Evolutionary conservation across 352 stramenopile genomes (phyloP).

Genomic region (Plasmopara muralis): DNA sequence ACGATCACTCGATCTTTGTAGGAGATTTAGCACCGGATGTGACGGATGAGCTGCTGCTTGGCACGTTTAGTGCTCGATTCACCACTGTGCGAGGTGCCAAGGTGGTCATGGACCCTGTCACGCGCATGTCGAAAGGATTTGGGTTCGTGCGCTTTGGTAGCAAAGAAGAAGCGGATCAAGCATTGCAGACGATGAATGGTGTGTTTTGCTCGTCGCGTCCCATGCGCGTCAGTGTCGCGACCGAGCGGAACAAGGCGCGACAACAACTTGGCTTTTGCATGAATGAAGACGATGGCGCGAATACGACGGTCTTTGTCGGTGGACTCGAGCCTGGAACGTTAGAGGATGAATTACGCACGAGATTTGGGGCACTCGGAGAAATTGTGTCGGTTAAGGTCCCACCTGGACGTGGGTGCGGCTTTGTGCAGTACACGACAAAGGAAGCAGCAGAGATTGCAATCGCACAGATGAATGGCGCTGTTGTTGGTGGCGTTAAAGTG

Average conservation of each 20-base stretch:
- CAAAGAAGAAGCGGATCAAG: slow-evolving; percentile 84
- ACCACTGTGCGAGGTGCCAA: slow-evolving; percentile 81
- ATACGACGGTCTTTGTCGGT: slow-evolving; percentile 90
- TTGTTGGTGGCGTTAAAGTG: slow-evolving; percentile 75
- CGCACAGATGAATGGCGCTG: slow-evolving; percentile 81
- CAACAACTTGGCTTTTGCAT: slow-evolving; percentile 22
- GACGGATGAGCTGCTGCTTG: slow-evolving; percentile 82
- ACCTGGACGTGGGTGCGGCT: slow-evolving; percentile 85
- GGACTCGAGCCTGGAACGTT: slow-evolving; percentile 75
- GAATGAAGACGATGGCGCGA: slow-evolving; percentile 54
- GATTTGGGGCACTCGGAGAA: slow-evolving; percentile 75
- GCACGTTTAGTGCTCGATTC: slow-evolving; percentile 77
- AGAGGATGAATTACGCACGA: slow-evolving; percentile 77
- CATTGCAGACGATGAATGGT: slow-evolving; percentile 87
- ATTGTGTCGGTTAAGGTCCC: slow-evolving; percentile 38
- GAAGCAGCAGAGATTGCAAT: slow-evolving; percentile 84
- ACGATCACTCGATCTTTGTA: slow-evolving; percentile 90
- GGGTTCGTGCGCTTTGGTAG: slow-evolving; percentile 87
- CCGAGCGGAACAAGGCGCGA: slow-evolving; percentile 61
- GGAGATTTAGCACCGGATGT: slow-evolving; percentile 87
- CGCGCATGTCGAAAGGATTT: slow-evolving; percentile 88
- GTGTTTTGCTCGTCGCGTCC: slow-evolving; percentile 81
- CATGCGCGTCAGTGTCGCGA: slow-evolving; percentile 88
- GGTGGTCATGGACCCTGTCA: slow-evolving; percentile 85
- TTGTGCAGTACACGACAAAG: slow-evolving; percentile 84